These are phyloP conservation scores for Penicillium turbatum DNA, from an alignment of 495 filamentous ascomycete species.

Conservation along the genomic window DNA sequence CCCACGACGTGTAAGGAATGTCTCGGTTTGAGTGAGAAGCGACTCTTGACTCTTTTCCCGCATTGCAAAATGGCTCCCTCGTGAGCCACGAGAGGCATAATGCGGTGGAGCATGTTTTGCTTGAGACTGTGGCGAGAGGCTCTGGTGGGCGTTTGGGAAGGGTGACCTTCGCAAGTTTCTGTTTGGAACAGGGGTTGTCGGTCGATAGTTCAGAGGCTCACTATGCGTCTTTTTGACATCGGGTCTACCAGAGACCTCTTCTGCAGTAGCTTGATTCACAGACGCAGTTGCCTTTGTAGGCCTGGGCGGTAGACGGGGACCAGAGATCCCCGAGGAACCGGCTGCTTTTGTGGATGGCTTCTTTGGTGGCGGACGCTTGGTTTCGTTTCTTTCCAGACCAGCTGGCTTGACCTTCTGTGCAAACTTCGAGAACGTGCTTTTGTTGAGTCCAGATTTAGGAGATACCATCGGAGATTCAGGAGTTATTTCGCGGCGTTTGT, in stretches of 20 bases:
- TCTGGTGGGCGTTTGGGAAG: constrained; percentile 24
- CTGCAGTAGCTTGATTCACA: constrained; percentile 22
- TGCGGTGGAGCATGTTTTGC: constrained; percentile 19
- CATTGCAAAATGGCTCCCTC: constrained; percentile 47
- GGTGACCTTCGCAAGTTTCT: constrained; percentile 41
- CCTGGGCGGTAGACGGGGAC: constrained; percentile 10
- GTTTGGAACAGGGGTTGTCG: constrained; percentile 29
- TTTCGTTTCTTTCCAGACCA: constrained; percentile 24
- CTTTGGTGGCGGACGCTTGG: constrained; percentile 20
- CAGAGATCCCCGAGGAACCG: constrained; percentile 1
- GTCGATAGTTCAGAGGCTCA: constrained; percentile 12
- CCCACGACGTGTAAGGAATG: constrained; percentile 50
- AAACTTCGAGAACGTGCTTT: constrained; percentile 31
- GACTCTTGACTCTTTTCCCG: constrained; percentile 54
- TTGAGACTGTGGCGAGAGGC: constrained; percentile 23
- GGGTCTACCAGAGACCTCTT: constrained; percentile 11
- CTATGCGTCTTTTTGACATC: constrained; percentile 9
- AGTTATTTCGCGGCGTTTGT: background rate
- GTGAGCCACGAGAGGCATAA: constrained; percentile 26
- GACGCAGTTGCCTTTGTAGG: constrained; percentile 18
- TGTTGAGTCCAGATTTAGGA: constrained; percentile 22
- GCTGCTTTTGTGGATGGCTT: constrained; percentile 20
- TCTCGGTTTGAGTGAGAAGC: constrained; percentile 55
- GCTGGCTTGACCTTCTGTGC: constrained; percentile 35
- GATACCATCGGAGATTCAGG: constrained; percentile 4